Evolutionary conservation across 2,329 filamentous ascomycete genomes (phyloP), one percentile per base, ranked within the genome.

Genomic region (Ophiostoma himal-ulmi): DNA sequence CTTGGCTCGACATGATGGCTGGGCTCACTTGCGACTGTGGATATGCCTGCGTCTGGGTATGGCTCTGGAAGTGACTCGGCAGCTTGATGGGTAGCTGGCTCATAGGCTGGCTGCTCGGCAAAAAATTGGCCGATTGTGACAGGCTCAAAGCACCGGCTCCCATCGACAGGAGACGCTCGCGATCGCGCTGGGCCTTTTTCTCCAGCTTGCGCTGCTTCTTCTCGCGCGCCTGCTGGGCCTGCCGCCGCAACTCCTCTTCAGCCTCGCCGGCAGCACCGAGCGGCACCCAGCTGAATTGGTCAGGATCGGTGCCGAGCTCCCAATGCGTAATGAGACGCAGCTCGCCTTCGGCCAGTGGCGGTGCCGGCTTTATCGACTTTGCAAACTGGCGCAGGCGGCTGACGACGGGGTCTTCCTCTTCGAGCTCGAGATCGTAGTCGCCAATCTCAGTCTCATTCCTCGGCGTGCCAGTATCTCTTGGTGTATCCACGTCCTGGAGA

Each of bases 351-450:
- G 73, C 73, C 39, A 75, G 70, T 1, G 77, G 75, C 44, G 75
- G 74, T 39, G 73, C 75, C 3, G 76, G 73, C 66, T 74, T 75
- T 30, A 80, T 76, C 1, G 75, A 77, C 36, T 75, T 70, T 1
- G 77, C 75, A 71, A 79, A 80, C 68, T 77, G 76, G 6, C 79
- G 77, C 57, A 81, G 75, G 14, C 80, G 77, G 8, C 76, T 70
- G 2, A 80, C 75, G 1, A 76, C 74, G 17, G 75, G 71, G 54
- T 80, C 78, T 6, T 72, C 70, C 0, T 73, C 44, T 3, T 48
- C 66, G 20, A 39, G 8, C 14, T 54, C 44, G 36, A 36, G 39
- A 11, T n/a, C 41, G 20, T 34, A 37, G 22, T 67, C 68, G 44
- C 26, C 68, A 3, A 7, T 57, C 4, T 71, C 68, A 8, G 62